Base-by-base conservation (phyloP, 257 asterid species). In the Solanum verrucosum region DNA sequence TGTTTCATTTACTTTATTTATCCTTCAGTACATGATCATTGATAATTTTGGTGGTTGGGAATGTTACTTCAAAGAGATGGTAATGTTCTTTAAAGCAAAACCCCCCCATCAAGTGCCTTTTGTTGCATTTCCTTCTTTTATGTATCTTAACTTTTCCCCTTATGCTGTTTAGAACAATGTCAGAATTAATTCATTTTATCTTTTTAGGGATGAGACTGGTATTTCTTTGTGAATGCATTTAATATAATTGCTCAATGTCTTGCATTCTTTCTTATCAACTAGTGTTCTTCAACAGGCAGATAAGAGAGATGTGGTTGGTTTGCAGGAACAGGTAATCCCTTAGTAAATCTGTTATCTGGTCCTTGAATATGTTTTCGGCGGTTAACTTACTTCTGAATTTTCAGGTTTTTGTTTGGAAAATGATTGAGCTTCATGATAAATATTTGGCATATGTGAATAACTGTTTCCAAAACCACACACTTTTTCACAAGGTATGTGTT, bases 401-500 rank as follows among this genome's bases (percentile, higher is more conserved):
- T 89, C 96, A 97, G 99, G 91, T 94, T 83, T 98, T 98, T 92
- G 98, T 98, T 78, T 91, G 98, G 88, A 96, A 96, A 91, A 96
- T 98, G 70, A 95, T 98, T 73, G 98, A 98, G 90, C 94, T 96
- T 87, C 99, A 98, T 83, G 99, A 98, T 94, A 98, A 96, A 90
- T 98, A 90, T 94, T 93, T 98, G 92, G 94, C 98, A 34, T 96
- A 96, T 89, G 99, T 98, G 75, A 94, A 92, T 46, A 95, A 92
- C 84, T 96, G 99, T 90, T 98, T 96, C 87, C 90, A 89, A 89
- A 98, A 98, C 85, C 97, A 95, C 93, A 91, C 99, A 5, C 98
- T 96, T 89, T 98, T 98, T 92, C 99, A 97, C 91, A 97, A 97
- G 99, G 98, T 97, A 88, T 87, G 94, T 87, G 63, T 52, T 52